phyloP scores from a whole-genome alignment of 345 rosid genomes.

The Firmiana major region DNA sequence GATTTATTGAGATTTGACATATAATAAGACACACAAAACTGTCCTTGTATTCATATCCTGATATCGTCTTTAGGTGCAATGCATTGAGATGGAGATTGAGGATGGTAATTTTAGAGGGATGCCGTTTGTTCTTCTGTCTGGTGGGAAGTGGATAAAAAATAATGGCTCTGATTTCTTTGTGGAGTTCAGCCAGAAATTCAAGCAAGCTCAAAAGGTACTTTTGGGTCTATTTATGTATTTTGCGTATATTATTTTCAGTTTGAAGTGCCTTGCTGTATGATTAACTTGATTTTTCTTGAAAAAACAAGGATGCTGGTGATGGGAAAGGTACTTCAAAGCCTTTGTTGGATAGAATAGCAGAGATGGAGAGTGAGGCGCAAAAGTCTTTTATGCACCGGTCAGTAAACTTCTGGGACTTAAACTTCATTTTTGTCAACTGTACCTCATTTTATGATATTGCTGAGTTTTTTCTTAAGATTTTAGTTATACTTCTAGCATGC shows the following conservation, averaged over 20 bases:
- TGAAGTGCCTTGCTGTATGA: slow-evolving; percentile 7
- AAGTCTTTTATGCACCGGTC: slow-evolving; percentile 99
- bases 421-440: slow-evolving; percentile 11
- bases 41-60: slow-evolving; percentile 16
- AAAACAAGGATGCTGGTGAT: slow-evolving; percentile 69
- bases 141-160: slow-evolving; percentile 82
- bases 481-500: not conserved
- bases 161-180: slow-evolving; percentile 73
- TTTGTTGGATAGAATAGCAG: slow-evolving; percentile 71
- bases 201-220: slow-evolving; percentile 65
- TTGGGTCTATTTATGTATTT: slow-evolving; percentile 6
- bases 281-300: slow-evolving; percentile 21
- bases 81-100: slow-evolving; percentile 64
- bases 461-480: not conserved
- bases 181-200: slow-evolving; percentile 46
- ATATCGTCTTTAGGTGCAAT: slow-evolving; percentile 59
- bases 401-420: slow-evolving; percentile 30
- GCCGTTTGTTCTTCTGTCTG: slow-evolving; percentile 81
- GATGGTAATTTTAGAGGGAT: slow-evolving; percentile 74
- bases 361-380: slow-evolving; percentile 88
- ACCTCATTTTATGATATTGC: slow-evolving; percentile 4
- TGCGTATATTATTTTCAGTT: slow-evolving; percentile 10
- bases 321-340: slow-evolving; percentile 78
- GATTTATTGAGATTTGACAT: slow-evolving; percentile 3
- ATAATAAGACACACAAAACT: not conserved